Evolutionary conservation across 2,329 filamentous ascomycete genomes (phyloP).

Genomic region (Fusarium sp.): DNA sequence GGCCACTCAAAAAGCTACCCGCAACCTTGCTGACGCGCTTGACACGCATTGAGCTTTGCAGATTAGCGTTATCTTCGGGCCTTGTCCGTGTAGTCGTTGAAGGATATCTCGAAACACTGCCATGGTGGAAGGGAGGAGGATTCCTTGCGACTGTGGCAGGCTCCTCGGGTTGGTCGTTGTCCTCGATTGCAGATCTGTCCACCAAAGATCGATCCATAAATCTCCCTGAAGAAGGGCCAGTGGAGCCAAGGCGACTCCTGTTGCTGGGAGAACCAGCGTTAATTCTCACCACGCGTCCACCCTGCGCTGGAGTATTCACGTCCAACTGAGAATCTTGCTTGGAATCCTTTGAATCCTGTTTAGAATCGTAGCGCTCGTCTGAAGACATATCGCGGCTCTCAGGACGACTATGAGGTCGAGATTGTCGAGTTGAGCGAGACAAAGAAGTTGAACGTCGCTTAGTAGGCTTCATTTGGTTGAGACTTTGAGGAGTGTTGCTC

Average conservation of each 20-base stretch:
- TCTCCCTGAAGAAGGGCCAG: conserved; percentile 52
- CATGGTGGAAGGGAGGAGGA: conserved; percentile 59
- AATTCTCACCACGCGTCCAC: conserved; percentile 66
- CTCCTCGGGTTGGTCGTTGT: conserved; percentile 60
- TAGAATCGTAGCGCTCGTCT: conserved; percentile 53
- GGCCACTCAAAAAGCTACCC: conserved; percentile 82
- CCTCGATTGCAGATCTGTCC: conserved; percentile 54
- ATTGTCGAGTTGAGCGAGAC: conserved; percentile 52
- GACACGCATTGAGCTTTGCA: conserved; percentile 79
- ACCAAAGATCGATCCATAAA: conserved; percentile 51
- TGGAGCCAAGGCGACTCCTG: conserved; percentile 52
- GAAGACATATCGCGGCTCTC: conserved; percentile 55
- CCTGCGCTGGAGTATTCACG: conserved; percentile 66
- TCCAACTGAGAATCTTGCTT: conserved; percentile 50
- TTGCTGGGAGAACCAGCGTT: conserved; percentile 63
- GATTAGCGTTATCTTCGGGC: conserved; percentile 71
- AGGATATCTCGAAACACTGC: conserved; percentile 64
- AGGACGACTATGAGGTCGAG: conserved; percentile 52
- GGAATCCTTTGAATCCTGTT: conserved; percentile 34
- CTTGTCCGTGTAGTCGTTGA: conserved; percentile 62
- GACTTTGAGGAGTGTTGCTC: conserved; percentile 61
- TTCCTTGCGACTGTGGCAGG: conserved; percentile 62
- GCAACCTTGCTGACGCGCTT: conserved; percentile 81
- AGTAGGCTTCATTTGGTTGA: conserved; percentile 54
- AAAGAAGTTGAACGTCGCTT: conserved; percentile 64